Conservation (phyloP, 495 filamentous ascomycete genomes). For the Choiromyces venosus region DNA sequence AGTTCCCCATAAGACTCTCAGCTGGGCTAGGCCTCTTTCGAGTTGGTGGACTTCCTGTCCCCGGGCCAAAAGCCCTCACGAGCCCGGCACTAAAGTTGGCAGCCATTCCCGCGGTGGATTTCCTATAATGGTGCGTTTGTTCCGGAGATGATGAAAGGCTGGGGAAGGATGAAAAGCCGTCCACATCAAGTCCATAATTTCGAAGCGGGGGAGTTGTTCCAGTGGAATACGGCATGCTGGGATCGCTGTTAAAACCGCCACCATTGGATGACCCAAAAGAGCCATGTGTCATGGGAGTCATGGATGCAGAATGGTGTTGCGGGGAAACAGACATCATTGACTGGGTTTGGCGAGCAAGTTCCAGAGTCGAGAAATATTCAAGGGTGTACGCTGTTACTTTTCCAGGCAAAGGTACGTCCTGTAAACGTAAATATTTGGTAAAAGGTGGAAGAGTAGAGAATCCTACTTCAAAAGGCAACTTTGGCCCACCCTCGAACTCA, state of each 20-base stretch:
- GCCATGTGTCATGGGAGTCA: conserved; percentile 56
- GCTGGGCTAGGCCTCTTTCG: conserved; percentile 62
- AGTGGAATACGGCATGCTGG: conserved; percentile 47
- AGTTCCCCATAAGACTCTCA: conserved; percentile 60
- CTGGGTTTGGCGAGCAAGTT: conserved; percentile 53
- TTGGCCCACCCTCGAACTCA: conserved; percentile 43
- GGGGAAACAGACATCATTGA: conserved; percentile 32
- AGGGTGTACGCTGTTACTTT: conserved; percentile 61
- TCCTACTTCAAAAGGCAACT: conserved; percentile 21
- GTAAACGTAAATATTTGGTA: conserved; percentile 47
- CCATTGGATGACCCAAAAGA: conserved; percentile 54
- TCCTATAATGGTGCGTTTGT: conserved; percentile 28
- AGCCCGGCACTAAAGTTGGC: conserved; percentile 12
- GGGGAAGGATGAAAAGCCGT: conserved; percentile 53
- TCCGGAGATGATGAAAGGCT: conserved; percentile 40
- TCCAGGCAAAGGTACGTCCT: conserved; percentile 57
- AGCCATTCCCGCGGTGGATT: conserved; percentile 26
- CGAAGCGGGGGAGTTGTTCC: conserved; percentile 44
- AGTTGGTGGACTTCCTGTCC: conserved; percentile 57
- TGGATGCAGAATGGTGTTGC: conserved; percentile 46
- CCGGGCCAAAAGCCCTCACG: conserved; percentile 25
- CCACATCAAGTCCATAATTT: conserved; percentile 59
- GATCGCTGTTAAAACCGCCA: conserved; percentile 54
- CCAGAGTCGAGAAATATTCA: conserved; percentile 63
- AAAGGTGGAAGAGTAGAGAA: conserved; percentile 37